phyloP scores from a whole-genome alignment of 768 basidiomycete species.

The Lentinula boryana region DNA sequence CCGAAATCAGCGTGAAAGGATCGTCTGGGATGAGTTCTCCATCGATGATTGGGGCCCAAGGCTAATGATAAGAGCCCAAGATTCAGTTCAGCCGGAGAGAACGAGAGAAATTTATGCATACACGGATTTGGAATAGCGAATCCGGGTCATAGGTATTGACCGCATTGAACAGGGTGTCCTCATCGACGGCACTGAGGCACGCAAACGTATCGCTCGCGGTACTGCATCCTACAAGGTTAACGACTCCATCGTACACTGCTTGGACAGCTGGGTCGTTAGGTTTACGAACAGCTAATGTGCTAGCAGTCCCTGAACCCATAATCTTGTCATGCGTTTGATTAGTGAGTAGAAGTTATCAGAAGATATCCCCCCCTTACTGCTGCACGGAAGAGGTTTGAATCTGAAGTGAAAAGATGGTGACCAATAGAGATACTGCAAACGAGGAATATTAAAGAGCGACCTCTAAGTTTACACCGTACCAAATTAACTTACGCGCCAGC shows the following conservation, averaged over 20 bases:
- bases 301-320: conserved; percentile 18
- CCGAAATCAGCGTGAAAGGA: conserved; percentile 14
- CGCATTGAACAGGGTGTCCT: not conserved
- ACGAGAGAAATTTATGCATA: not conserved
- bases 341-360: not conserved
- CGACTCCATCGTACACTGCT: conserved; percentile 15
- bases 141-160: not conserved
- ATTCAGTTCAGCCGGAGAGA: not conserved
- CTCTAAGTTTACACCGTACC: not conserved
- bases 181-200: conserved; percentile 9
- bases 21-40: conserved; percentile 16
- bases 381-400: not conserved
- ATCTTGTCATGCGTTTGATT: conserved; percentile 11
- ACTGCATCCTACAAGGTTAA: conserved; percentile 7
- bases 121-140: conserved; percentile 8
- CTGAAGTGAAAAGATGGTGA: not conserved
- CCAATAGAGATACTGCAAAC: not conserved
- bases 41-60: conserved; percentile 19
- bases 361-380: not conserved
- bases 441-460: not conserved
- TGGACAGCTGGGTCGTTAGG: conserved; percentile 5
- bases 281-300: conserved; percentile 12
- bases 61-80: not conserved
- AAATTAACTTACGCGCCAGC: not conserved
- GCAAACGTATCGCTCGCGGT: conserved; percentile 13